Evolutionary conservation across 495 filamentous ascomycete species (phyloP), one percentile per base, ranked within the genome.

Genomic region (Podospora anserina): DNA sequence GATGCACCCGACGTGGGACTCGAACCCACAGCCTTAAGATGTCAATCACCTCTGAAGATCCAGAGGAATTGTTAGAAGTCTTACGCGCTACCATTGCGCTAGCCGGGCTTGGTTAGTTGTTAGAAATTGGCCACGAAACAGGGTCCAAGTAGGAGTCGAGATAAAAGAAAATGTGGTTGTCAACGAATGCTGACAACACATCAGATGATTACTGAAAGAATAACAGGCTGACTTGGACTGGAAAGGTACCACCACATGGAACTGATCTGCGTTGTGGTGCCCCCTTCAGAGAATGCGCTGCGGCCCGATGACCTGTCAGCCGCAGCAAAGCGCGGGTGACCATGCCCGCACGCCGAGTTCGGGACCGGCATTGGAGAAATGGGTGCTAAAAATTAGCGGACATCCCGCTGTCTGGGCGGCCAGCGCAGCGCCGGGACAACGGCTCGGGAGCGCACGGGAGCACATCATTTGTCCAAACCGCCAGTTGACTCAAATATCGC

Each of bases 61-160:
- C 2, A 30, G 19, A 63, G 26, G 27, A 54, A 58, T 26, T 58
- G 55, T 19, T 69, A 69, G 67, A 69, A 69, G 67, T 69, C 67
- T 69, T 55, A 61, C 55, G 67, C 67, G 63, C 63, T 69, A 61
- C 67, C 67, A 69, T 69, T 69, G 63, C 63, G 67, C 67, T 63
- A 69, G 63, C 56, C 55, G 63, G 63, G 67, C 67, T 30, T 58
- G 55, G 55, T 5, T 68, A 59, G 15, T 11, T 64, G 16, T 67
- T 67, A 15, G 63, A 19, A 11, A 1, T 11, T 64, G 26, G 19
- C 2, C 56, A 32, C 2, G 34, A 63, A 11, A 34, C 9, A 15
- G 61, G 4, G 13, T 32, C 20, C 28, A 39, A 20, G 18, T 63
- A 62, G 30, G 19, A 9, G 26, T 4, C 32, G 9, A 30, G 60